Evolutionary conservation across 106 monocot species (phyloP), one percentile per base, ranked within the genome.

Genomic region (Hemerocallis citrina): DNA sequence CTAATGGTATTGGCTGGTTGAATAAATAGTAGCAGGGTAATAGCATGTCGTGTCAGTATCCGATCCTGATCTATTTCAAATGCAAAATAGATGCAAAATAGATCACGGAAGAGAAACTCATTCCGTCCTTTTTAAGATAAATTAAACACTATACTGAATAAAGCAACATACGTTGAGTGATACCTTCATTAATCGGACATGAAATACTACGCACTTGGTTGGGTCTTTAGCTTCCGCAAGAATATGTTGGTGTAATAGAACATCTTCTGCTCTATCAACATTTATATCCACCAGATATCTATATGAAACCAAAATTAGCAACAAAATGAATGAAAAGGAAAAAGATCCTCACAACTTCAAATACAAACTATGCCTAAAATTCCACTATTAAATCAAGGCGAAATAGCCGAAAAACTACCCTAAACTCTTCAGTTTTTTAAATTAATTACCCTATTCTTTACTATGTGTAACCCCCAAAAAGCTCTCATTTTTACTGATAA

Each of bases 111-210:
- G 54, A 32, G 54, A 14, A 54, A 25, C 54, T 32, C 54, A 32
- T 31, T 31, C 29, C 2, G n/a, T 31, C 1, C 13, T 27, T 27
- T 10, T 50, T 50, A n/a, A 23, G 27, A 19, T 5, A 59, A 12
- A 7, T 25, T 7, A 39, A 24, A 39, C 37, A 24, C 23, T 38
- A 59, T 39, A n/a, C 39, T 38, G 14, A 24, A 40, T 10, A 59
- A 38, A 59, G 38, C 23, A 59, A 38, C 6, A 3, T 21, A 39
- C 13, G 25, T 39, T 22, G 23, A 38, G 4, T 47, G 46, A 32
- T 69, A 98, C 96, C 81, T 87, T 81, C 41, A 75, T n/a, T 56
- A 91, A 90, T 11, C 86, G 86, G 34, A 76, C 70, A 24, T 65
- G 22, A 22, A 49, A 70, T 6, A 15, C 64, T 31, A 49, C 50